phyloP scores from a whole-genome alignment of 371 early-diverging fungal species.

The Funneliformis caledonium region DNA sequence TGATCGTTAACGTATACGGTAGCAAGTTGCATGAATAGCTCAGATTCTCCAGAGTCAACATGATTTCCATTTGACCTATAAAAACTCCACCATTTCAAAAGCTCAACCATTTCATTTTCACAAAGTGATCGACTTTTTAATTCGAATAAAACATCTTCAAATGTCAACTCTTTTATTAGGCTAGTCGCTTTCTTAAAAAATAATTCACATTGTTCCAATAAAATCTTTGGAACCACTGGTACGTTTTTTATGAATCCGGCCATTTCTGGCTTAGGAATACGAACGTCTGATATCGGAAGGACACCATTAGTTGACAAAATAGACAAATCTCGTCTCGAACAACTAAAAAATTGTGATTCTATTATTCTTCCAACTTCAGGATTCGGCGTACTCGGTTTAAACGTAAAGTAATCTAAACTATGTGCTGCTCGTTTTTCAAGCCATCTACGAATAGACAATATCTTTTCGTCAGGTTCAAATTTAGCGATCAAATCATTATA shows the following conservation, averaged over 20 bases:
- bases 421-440: conserved; percentile 72
- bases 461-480: conserved; percentile 49
- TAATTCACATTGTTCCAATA: conserved; percentile 58
- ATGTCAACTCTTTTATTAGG: conserved; percentile 48
- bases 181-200: conserved; percentile 56
- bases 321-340: conserved; percentile 53
- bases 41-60: conserved; percentile 35
- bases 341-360: conserved; percentile 59
- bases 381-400: conserved; percentile 76
- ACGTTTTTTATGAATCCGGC: conserved; percentile 65
- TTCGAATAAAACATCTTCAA: conserved; percentile 74
- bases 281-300: conserved; percentile 54
- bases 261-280: conserved; percentile 61
- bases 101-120: conserved; percentile 64
- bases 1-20: conserved; percentile 53
- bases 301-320: conserved; percentile 77
- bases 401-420: conserved; percentile 70
- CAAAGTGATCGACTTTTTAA: conserved; percentile 60
- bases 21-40: conserved; percentile 43
- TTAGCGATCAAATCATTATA: conserved; percentile 49
- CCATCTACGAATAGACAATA: conserved; percentile 52
- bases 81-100: conserved; percentile 81
- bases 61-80: conserved; percentile 41
- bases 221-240: conserved; percentile 59
- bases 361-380: conserved; percentile 65